A percentile compares a stretch with the other conserved stretches of the same genome.
Conservation (phyloP, 1,284 basidiomycete genomes). For the Fomes fomentarius region DNA sequence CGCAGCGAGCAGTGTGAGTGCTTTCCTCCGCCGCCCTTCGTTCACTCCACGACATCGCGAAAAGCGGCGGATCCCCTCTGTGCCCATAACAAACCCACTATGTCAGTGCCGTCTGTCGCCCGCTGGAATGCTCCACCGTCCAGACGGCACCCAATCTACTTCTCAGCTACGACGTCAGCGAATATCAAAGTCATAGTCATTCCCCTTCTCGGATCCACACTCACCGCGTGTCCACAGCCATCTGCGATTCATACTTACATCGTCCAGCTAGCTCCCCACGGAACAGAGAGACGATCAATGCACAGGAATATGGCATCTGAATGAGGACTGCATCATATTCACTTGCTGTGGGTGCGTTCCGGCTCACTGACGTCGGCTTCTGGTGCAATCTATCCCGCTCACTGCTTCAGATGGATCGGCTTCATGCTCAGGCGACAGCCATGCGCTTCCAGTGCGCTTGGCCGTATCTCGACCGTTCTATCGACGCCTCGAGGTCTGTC, state of each 20-base stretch:
- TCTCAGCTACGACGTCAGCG: background rate
- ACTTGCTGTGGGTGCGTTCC: no score
- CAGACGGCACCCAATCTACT: background rate
- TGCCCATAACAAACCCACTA: background rate
- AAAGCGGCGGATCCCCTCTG: constrained; percentile 17
- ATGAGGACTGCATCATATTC: no score
- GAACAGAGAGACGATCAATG: no score
- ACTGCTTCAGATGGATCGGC: background rate
- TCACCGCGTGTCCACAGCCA: background rate
- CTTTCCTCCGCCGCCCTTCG: background rate
- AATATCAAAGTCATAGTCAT: constrained; percentile 1
- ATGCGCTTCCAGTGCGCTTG: background rate
- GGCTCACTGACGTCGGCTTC: no score
- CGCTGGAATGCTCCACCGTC: constrained; percentile 6
- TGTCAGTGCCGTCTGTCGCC: background rate
- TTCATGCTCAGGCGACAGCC: no score
- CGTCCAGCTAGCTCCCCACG: no score
- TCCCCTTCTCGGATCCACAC: no score
- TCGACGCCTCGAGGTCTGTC: constrained; percentile 7
- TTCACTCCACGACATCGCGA: constrained; percentile 6
- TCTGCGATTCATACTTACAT: no score
- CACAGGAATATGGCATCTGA: no score
- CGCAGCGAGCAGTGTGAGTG: background rate
- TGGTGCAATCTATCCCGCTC: background rate
- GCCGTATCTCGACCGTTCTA: background rate